phyloP scores from a whole-genome alignment of 176 grass and related monocot species.

The Musa beccarii region DNA sequence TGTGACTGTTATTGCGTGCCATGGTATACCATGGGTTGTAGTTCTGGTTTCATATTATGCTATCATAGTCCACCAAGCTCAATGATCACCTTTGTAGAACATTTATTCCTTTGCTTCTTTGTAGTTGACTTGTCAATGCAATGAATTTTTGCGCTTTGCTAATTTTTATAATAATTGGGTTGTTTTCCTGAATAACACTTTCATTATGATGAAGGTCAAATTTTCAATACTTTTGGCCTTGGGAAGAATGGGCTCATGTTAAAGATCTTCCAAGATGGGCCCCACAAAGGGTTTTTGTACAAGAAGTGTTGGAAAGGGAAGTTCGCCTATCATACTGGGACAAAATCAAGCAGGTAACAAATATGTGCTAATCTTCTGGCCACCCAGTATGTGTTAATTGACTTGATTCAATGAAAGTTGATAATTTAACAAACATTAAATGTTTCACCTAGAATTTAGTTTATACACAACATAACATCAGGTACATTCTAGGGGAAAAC shows the following conservation, averaged over 20 bases:
- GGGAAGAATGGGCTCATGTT: slow-evolving; percentile 92
- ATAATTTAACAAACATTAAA: background rate
- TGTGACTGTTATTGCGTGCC: too few species aligned
- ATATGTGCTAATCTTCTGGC: too few species aligned
- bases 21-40: too few species aligned
- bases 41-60: too few species aligned
- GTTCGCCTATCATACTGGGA: slow-evolving; percentile 79
- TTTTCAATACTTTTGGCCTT: slow-evolving; percentile 96
- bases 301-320: slow-evolving; percentile 98
- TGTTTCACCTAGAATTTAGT: background rate
- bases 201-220: slow-evolving; percentile 54
- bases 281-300: slow-evolving; percentile 88
- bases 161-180: background rate
- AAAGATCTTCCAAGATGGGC: slow-evolving; percentile 93
- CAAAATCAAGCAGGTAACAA: slow-evolving; percentile 91
- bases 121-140: too few species aligned
- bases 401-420: background rate
- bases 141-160: background rate
- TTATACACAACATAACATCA: background rate
- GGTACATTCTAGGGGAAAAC: too few species aligned
- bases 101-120: too few species aligned
- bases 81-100: too few species aligned
- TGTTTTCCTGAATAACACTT: background rate
- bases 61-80: too few species aligned
- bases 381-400: background rate